Percentiles rank a stretch among this genome's conserved stretches.
Conservation (phyloP, 2,329 filamentous ascomycete genomes). For the Microdochium trichocladiopsis region DNA sequence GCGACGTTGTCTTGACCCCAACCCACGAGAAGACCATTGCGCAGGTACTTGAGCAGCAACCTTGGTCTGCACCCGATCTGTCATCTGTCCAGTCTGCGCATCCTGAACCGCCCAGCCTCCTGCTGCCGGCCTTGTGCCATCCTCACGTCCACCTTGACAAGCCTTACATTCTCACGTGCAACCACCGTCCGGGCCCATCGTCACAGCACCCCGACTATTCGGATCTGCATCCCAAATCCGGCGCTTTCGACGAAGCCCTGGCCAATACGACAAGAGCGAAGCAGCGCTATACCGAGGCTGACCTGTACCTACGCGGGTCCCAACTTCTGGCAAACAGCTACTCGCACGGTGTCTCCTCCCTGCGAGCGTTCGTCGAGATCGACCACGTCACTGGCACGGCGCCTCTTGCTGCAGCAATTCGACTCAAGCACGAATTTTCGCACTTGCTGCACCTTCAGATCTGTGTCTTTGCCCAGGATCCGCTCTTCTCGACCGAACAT, state of each 20-base stretch:
- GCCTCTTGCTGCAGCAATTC: conserved; percentile 42
- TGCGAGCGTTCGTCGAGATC: conserved; percentile 66
- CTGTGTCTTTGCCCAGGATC: conserved; percentile 65
- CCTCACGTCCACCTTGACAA: conserved; percentile 70
- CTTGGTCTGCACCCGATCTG: background rate
- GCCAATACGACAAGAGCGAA: conserved; percentile 46
- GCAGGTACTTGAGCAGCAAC: background rate
- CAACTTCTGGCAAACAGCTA: conserved; percentile 61
- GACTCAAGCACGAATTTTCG: conserved; percentile 46
- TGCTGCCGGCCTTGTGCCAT: conserved; percentile 50
- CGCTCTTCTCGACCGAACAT: conserved; percentile 49
- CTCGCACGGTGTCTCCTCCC: conserved; percentile 56
- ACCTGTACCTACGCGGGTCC: conserved; percentile 57
- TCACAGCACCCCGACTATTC: conserved; percentile 43
- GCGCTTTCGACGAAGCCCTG: conserved; percentile 62
- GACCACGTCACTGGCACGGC: conserved; percentile 48
- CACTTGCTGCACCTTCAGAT: conserved; percentile 55
- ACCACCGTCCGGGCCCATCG: conserved; percentile 7
- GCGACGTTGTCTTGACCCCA: background rate
- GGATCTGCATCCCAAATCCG: conserved; percentile 50
- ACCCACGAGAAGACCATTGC: background rate
- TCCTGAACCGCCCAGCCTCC: conserved; percentile 12
- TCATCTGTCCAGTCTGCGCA: background rate
- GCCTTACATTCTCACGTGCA: conserved; percentile 46
- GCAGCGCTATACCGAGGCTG: conserved; percentile 49